Evolutionary conservation across 2,329 filamentous ascomycete species (phyloP).

Genomic region (Aspergillus nomiae): DNA sequence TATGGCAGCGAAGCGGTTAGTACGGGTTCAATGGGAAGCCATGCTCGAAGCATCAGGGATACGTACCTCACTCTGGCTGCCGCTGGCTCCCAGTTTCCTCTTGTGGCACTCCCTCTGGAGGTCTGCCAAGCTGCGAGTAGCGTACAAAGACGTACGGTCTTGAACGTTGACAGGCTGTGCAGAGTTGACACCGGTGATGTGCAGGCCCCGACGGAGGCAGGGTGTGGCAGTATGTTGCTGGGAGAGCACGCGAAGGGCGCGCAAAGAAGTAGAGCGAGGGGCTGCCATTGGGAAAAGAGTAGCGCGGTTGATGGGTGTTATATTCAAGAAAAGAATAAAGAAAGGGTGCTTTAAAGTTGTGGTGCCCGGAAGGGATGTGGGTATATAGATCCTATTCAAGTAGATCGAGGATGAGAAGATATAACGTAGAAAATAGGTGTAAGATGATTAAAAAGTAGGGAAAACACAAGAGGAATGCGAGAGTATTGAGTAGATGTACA

Average conservation of each 20-base stretch:
- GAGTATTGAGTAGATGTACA: conserved; percentile 1
- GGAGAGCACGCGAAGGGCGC: conserved; percentile 47
- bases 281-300: conserved; percentile 40
- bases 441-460: neutral
- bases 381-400: neutral
- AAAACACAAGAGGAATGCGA: neutral
- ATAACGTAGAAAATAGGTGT: conserved; percentile 3
- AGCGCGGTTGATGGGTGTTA: neutral
- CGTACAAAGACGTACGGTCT: conserved; percentile 54
- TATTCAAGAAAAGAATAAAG: neutral
- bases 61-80: conserved; percentile 54
- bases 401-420: neutral
- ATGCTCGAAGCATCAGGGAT: conserved; percentile 2
- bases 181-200: conserved; percentile 63
- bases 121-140: conserved; percentile 54
- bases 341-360: neutral
- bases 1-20: neutral
- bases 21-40: conserved; percentile 2
- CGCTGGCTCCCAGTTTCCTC: conserved; percentile 49
- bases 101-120: conserved; percentile 55
- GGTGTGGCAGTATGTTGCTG: conserved; percentile 38
- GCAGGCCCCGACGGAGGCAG: conserved; percentile 51
- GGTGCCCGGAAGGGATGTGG: neutral
- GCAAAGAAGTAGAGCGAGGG: conserved; percentile 47
- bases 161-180: conserved; percentile 53